These are phyloP conservation scores for Scenedesmus sp. DNA, from an alignment of 163 green algal genomes.

Conservation along the genomic window DNA sequence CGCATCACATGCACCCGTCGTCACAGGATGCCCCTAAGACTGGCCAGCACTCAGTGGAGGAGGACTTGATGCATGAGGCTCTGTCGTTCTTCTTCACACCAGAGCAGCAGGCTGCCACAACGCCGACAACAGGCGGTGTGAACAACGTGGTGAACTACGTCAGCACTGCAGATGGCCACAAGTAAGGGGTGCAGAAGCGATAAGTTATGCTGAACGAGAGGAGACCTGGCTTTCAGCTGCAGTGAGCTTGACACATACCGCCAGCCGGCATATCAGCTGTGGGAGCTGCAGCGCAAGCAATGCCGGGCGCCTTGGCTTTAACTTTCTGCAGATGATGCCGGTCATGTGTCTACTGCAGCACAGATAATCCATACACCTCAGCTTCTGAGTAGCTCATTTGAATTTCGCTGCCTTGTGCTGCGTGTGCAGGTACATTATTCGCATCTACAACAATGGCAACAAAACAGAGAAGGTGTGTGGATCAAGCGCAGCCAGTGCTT, in stretches of 20 bases:
- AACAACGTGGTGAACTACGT: constrained; percentile 65
- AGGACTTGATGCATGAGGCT: constrained; percentile 61
- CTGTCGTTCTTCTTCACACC: constrained; percentile 63
- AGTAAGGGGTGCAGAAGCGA: not conserved
- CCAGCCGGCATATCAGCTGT: not conserved
- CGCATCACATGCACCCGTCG: not conserved
- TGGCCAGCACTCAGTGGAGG: constrained; percentile 64
- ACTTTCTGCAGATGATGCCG: not conserved
- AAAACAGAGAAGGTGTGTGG: constrained; percentile 65
- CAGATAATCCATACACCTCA: not conserved
- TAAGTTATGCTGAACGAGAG: not conserved
- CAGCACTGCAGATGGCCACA: constrained; percentile 54
- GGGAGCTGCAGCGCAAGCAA: not conserved
- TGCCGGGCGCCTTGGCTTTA: not conserved
- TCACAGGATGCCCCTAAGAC: constrained; percentile 63
- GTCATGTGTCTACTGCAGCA: not conserved
- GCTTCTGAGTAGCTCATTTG: too few relatives aligned
- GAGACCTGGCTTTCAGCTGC: not conserved
- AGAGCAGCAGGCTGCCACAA: not conserved
- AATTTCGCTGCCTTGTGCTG: not conserved
- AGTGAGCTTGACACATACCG: not conserved
- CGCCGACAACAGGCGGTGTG: constrained; percentile 50
- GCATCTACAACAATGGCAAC: constrained; percentile 77
- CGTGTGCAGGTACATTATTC: constrained; percentile 59
- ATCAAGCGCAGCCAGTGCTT: not conserved